These are phyloP conservation scores for Beta vulgaris DNA, from an alignment of 148 eudicot species.

Conservation along the genomic window DNA sequence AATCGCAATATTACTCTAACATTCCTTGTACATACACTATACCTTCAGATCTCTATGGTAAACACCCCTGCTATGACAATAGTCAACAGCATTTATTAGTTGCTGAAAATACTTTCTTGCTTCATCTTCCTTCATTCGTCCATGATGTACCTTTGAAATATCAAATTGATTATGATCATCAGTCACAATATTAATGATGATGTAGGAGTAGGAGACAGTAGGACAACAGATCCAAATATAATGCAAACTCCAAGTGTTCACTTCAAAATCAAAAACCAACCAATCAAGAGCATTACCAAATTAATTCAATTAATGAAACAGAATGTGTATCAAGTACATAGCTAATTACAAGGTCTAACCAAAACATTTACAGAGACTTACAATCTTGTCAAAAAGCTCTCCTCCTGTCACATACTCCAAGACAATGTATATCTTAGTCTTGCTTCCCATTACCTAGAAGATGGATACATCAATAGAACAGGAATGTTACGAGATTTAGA, in stretches of 20 bases:
- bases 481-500: conserved; percentile 5
- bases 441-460: conserved; percentile 92
- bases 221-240: not conserved
- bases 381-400: conserved; percentile 96
- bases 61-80: conserved; percentile 98
- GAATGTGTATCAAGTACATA: not conserved
- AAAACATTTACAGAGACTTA: conserved; percentile 37
- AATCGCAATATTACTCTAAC: not conserved
- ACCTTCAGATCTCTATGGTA: conserved; percentile 96
- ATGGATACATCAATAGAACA: conserved; percentile 9
- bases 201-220: too few species aligned
- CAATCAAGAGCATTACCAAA: not conserved
- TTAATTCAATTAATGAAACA: not conserved
- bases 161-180: not conserved
- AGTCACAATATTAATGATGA: not conserved
- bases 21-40: not conserved
- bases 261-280: not conserved
- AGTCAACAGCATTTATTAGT: conserved; percentile 89
- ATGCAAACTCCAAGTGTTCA: not conserved
- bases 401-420: conserved; percentile 92
- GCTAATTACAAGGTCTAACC: not conserved
- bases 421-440: conserved; percentile 82
- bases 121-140: conserved; percentile 90
- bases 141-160: conserved; percentile 64
- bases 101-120: conserved; percentile 96